Evolutionary conservation across 352 stramenopile species (phyloP), one percentile per base, ranked within the genome.

Genomic region (Globisporangium acanthophoron): DNA sequence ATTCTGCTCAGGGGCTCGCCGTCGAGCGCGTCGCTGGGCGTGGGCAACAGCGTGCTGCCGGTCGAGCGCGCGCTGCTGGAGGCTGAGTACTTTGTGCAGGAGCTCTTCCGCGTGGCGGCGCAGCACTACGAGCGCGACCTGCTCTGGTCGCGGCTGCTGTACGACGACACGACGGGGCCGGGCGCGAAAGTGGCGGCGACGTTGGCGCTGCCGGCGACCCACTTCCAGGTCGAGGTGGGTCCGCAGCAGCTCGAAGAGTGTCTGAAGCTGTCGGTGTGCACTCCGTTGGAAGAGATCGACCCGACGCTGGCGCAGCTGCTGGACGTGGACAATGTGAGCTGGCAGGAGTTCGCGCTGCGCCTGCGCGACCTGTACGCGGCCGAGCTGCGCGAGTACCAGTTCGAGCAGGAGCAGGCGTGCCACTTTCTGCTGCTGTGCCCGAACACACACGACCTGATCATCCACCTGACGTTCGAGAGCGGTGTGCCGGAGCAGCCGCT

Each of bases 101-200:
- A 96, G 61, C 62, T 94, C 8, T 88, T 96, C 56, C 74, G 74
- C n/a, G 78, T 88, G 13, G 85, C 86, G 16, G 72, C 70, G 11
- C 73, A 87, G 54, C 83, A 96, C 68, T 96, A 96, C 50, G 80
- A 92, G 52, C 84, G 86, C 39, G 86, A 96, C 56, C 58, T 96
- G 52, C 61, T 96, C 35, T 96, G 86, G 86, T 89, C 86, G 58
- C 82, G 82, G 5, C 58, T 96, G 58, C 65, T 96, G 5, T 89
- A 87, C 61, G 78, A 86, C 29, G 79, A 90, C 52, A 71, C 60
- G 6, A 76, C 73, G 1, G 76, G 77, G 8, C 67, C 80, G 0
- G 74, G 69, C 3, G 67, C 69, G 1, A 71, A 88, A 18, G 71
- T 94, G 13, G 81, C 80, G 33, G 59, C 71, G 20, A 77, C 69